Evolutionary conservation across 2,329 filamentous ascomycete species (phyloP), one percentile per base, ranked within the genome.

Genomic region (Colletotrichum tabaci): DNA sequence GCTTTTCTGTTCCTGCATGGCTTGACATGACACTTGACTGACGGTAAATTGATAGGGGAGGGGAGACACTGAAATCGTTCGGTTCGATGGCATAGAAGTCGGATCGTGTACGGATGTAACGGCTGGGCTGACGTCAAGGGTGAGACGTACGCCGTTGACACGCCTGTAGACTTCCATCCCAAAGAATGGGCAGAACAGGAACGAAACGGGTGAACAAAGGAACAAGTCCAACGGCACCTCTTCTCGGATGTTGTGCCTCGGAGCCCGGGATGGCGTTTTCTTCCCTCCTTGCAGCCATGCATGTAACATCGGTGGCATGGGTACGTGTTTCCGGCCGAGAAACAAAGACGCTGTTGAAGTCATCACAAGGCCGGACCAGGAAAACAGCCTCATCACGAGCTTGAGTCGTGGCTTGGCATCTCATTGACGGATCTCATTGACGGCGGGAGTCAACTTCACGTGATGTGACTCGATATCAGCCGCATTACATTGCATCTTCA

Each of bases 1-100:
- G 3, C 35, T 38, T 38, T 38, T 38, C 35, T 26, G 58, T 60
- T 53, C 40, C 65, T 63, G 47, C 60, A 68, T 60, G 58, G 46
- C 52, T 35, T 35, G 35, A 38, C 35, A 38, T 38, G 35, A 38
- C 35, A 35, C n/a, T 30, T 30, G 26, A 21, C 2, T 26, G n/a
- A n/a, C 35, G n/a, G 7, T 38, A 38, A 10, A 38, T 12, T 38
- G 35, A 10, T 38, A 56, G 35, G 18, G 18, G 50, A 10, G 13
- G 7, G 2, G 55, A 58, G 8, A 44, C 21, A 35, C 26, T 38
- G 42, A 30, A 30, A 21, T 15, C 13, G 23, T 47, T 7, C 44
- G 13, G 26, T 38, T 53, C 42, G 21, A 21, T 63, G 7, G 49
- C 38, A n/a, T 13, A 9, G 9, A 38, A 38, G 35, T 38, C 35